Evolutionary conservation across 352 stramenopile species (phyloP).

Genomic region (Phytophthora idaei): DNA sequence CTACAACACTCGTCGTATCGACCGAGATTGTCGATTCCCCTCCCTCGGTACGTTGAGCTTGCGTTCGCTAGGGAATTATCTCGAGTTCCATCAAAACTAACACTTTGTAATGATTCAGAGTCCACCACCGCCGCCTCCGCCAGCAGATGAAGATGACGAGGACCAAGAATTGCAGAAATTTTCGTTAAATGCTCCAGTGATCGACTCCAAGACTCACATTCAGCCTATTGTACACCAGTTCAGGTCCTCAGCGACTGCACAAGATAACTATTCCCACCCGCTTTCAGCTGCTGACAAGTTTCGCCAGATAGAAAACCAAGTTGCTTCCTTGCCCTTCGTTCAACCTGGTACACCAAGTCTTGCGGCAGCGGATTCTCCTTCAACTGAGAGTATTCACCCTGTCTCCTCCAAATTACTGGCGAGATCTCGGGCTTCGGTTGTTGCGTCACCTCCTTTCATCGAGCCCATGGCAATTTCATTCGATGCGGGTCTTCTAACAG

Average conservation of each 20-base stretch:
- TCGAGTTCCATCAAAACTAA: slow-evolving; percentile 1
- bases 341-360: slow-evolving; percentile 13
- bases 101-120: slow-evolving; percentile 29
- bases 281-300: slow-evolving; percentile 37
- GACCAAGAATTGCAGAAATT: slow-evolving; percentile 40
- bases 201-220: background rate
- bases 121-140: slow-evolving; percentile 56
- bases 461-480: slow-evolving; percentile 33
- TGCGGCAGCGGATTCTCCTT: slow-evolving; percentile 9
- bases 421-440: background rate
- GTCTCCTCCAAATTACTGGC: slow-evolving; percentile 14
- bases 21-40: slow-evolving; percentile 8
- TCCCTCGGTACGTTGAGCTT: slow-evolving; percentile 27
- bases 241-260: background rate
- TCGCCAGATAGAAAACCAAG: slow-evolving; percentile 41
- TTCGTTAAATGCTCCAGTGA: slow-evolving; percentile 16
- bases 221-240: background rate
- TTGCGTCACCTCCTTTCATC: slow-evolving; percentile 5
- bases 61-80: background rate
- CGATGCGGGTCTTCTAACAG: slow-evolving; percentile 28
- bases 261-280: background rate
- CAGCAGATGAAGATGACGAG: slow-evolving; percentile 50
- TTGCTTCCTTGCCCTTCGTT: slow-evolving; percentile 42
- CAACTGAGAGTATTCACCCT: slow-evolving; percentile 20
- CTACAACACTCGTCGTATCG: background rate